A percentile compares a stretch with the other conserved stretches of the same genome.
These are phyloP conservation scores for Holtermannia corniformis DNA, from an alignment of 768 basidiomycete genomes.

Conservation along the genomic window DNA sequence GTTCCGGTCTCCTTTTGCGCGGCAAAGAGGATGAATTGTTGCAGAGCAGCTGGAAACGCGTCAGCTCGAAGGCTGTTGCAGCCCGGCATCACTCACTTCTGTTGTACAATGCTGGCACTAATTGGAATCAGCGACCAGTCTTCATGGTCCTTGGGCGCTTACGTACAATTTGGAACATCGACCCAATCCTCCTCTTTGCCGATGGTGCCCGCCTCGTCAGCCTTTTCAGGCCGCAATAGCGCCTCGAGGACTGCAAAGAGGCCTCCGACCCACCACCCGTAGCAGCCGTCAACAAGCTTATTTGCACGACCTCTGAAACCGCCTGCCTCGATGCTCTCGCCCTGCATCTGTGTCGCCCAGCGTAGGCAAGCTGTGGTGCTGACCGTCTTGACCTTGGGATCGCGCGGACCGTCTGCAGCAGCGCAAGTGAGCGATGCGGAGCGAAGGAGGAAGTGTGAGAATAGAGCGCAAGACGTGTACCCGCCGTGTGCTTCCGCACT, in stretches of 20 bases:
- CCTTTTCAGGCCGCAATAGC: slow-evolving; percentile 16
- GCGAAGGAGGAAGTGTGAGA: slow-evolving; percentile 68
- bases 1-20: slow-evolving; percentile 58
- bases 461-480: slow-evolving; percentile 88
- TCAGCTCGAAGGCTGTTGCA: not conserved
- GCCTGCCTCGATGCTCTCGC: slow-evolving; percentile 67
- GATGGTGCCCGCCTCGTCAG: not conserved
- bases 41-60: slow-evolving; percentile 51
- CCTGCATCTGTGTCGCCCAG: slow-evolving; percentile 83
- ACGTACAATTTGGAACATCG: slow-evolving; percentile 44
- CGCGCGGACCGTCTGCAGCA: slow-evolving; percentile 1
- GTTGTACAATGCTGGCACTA: slow-evolving; percentile 30
- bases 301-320: slow-evolving; percentile 91
- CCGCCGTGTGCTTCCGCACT: slow-evolving; percentile 97
- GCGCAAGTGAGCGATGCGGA: slow-evolving; percentile 43
- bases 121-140: too few relatives aligned
- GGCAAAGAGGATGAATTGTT: slow-evolving; percentile 76
- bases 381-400: slow-evolving; percentile 50
- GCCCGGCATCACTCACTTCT: slow-evolving; percentile 21
- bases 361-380: slow-evolving; percentile 59
- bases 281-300: slow-evolving; percentile 98
- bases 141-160: not conserved
- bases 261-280: slow-evolving; percentile 99
- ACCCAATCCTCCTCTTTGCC: slow-evolving; percentile 51
- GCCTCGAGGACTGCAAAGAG: slow-evolving; percentile 68